Conservation (phyloP, 1,284 basidiomycete genomes). For the Bjerkandera adusta region DNA sequence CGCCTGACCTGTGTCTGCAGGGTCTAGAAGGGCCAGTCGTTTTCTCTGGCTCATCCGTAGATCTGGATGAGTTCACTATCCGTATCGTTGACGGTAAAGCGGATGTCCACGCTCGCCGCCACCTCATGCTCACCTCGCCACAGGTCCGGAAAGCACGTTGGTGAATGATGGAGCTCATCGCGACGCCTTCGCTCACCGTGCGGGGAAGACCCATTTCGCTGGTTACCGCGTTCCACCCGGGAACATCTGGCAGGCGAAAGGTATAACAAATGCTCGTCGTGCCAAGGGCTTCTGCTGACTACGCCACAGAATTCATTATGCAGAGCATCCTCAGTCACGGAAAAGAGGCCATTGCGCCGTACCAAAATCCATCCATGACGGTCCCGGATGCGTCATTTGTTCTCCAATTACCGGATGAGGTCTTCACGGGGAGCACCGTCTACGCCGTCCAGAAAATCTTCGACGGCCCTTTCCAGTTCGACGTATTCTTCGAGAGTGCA, state of each 20-base stretch:
- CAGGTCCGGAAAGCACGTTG: constrained; percentile 58
- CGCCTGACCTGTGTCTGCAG: constrained; percentile 36
- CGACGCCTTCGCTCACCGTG: constrained; percentile 56
- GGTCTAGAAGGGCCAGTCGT: constrained; percentile 69
- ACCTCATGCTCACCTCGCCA: constrained; percentile 4
- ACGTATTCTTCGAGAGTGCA: constrained; percentile 80
- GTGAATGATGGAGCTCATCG: constrained; percentile 54
- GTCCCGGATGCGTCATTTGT: constrained; percentile 79
- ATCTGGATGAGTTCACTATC: constrained; percentile 81
- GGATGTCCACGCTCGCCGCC: not conserved
- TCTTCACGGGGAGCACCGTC: constrained; percentile 72
- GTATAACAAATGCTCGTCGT: constrained; percentile 35
- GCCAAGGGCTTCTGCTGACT: not conserved
- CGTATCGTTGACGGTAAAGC: constrained; percentile 75
- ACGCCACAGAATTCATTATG: constrained; percentile 58
- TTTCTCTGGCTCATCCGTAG: constrained; percentile 70
- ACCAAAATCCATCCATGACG: constrained; percentile 46
- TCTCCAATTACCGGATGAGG: constrained; percentile 74
- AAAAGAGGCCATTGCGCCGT: constrained; percentile 51
- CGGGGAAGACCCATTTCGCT: constrained; percentile 73
- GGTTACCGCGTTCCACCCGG: constrained; percentile 65
- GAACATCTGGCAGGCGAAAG: constrained; percentile 83
- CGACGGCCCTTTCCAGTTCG: constrained; percentile 83
- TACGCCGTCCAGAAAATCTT: constrained; percentile 86
- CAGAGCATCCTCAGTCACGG: constrained; percentile 62